Evolutionary conservation across 257 asterid species (phyloP).

Genomic region (Anisodus acutangulus): DNA sequence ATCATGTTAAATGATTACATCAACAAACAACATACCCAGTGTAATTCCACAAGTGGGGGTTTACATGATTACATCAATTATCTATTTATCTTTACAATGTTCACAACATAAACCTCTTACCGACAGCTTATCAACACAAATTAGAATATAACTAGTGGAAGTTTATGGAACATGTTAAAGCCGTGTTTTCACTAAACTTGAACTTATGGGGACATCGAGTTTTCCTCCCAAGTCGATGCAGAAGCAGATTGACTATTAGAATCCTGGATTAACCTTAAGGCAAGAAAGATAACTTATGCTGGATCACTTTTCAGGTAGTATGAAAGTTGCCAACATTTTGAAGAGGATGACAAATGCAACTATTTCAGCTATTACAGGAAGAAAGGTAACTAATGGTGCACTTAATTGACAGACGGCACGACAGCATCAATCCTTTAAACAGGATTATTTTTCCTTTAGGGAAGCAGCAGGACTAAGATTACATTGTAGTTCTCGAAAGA

Average conservation of each 20-base stretch:
- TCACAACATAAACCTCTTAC: slow-evolving; percentile 10
- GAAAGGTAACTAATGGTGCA: not conserved
- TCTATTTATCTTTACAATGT: not conserved
- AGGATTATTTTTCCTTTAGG: too few species aligned
- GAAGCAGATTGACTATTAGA: not conserved
- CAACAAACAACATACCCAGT: too few species aligned
- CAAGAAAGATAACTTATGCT: not conserved
- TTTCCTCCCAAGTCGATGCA: not conserved
- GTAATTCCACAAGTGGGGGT: too few species aligned
- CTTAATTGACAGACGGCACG: not conserved
- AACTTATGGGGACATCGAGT: not conserved
- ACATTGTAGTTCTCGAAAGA: too few species aligned
- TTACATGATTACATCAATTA: not conserved
- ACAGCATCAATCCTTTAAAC: too few species aligned
- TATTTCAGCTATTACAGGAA: not conserved
- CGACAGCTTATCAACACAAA: not conserved
- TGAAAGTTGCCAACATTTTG: not conserved
- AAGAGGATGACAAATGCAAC: slow-evolving; percentile 1
- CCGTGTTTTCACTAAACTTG: fast-evolving
- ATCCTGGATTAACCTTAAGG: not conserved
- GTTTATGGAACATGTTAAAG: not conserved
- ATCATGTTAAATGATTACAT: not conserved
- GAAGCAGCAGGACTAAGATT: too few species aligned
- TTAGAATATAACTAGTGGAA: not conserved
- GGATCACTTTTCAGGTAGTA: not conserved